Conservation (phyloP, 768 basidiomycete genomes). For the Mycena belliarum region DNA sequence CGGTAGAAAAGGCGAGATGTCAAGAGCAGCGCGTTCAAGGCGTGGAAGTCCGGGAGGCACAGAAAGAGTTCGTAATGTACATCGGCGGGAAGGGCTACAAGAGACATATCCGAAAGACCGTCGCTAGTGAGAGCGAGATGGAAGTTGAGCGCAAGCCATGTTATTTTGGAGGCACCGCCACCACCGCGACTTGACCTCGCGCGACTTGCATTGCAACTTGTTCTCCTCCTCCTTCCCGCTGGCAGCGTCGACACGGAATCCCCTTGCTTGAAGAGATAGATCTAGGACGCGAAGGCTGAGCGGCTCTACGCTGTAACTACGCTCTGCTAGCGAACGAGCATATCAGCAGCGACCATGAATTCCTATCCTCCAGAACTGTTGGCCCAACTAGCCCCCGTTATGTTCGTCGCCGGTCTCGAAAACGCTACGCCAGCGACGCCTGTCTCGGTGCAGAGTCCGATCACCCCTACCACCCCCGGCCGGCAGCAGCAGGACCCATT, state of each 20-base stretch:
- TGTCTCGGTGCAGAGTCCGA: slow-evolving; percentile 20
- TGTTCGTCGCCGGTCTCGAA: slow-evolving; percentile 92
- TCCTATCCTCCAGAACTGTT: slow-evolving; percentile 90
- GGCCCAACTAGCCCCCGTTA: slow-evolving; percentile 85
- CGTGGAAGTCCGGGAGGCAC: slow-evolving; percentile 2
- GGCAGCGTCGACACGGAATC: too few species aligned
- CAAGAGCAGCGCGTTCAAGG: background rate
- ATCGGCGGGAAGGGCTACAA: background rate
- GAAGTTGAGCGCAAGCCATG: background rate
- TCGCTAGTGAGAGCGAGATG: background rate
- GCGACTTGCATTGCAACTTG: too few species aligned
- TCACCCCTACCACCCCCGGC: slow-evolving; percentile 26
- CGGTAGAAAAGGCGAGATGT: slow-evolving; percentile 7
- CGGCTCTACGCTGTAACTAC: too few species aligned
- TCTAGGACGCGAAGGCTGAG: too few species aligned
- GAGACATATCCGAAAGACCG: background rate
- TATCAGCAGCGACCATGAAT: slow-evolving; percentile 62
- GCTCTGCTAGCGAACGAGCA: background rate
- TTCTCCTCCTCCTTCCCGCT: too few species aligned
- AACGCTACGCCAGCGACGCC: slow-evolving; percentile 24
- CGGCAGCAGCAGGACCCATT: slow-evolving; percentile 60
- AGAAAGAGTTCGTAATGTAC: slow-evolving; percentile 3
- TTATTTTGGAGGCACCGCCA: too few species aligned
- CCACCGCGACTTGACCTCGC: too few species aligned
- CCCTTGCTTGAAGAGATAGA: too few species aligned